phyloP scores from a whole-genome alignment of 2,329 filamentous ascomycete genomes.

The Fusarium beomiforme region DNA sequence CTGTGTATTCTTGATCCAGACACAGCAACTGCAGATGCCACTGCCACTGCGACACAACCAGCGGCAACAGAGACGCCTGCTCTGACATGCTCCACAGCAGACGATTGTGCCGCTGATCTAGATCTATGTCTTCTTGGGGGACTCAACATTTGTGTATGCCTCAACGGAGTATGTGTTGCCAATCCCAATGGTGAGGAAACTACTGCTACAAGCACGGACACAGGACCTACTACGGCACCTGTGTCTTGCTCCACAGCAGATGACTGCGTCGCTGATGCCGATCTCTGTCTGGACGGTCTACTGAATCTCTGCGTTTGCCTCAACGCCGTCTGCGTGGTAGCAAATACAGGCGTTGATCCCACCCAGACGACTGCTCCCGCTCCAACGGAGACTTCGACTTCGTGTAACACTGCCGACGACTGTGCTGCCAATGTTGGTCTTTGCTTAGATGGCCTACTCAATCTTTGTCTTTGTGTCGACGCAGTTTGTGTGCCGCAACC shows the following conservation, averaged over 20 bases:
- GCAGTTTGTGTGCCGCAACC: neutral
- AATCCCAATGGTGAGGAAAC: neutral
- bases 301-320: slow-evolving; percentile 4
- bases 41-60: neutral
- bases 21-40: neutral
- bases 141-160: neutral
- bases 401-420: neutral
- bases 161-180: neutral
- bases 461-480: neutral
- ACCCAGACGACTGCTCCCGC: neutral
- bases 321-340: neutral
- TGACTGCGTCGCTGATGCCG: neutral
- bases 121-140: neutral
- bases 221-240: neutral
- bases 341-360: neutral
- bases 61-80: neutral
- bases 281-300: neutral
- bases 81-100: neutral
- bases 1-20: neutral
- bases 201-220: neutral
- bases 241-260: neutral
- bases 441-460: neutral
- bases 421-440: neutral
- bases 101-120: neutral
- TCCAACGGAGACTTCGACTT: neutral